Evolutionary conservation across 1,284 basidiomycete species (phyloP), one percentile per base, ranked within the genome.

Genomic region (Athelia sp.): DNA sequence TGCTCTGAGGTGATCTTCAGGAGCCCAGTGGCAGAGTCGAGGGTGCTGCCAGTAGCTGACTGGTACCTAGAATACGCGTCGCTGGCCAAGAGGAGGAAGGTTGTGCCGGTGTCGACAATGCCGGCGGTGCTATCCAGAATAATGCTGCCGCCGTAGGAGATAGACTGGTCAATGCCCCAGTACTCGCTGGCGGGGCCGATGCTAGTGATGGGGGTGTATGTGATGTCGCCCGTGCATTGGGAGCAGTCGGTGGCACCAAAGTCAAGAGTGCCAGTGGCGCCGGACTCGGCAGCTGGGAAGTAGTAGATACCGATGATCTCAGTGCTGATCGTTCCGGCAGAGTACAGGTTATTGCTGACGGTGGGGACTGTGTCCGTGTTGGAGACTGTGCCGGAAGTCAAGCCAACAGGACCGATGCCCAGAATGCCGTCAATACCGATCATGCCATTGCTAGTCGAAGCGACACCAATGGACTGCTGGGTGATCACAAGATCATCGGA

Each of bases 61-160:
- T 70, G 57, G 62, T 86, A 85, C 15, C 55, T 55, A 29, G 64
- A 56, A 67, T 78, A 82, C 3, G 76, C 82, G 56, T 82, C 79
- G 3, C 68, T 63, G 14, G 73, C 66, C 45, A 76, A 54, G 45
- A 69, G 56, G 19, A 75, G 53, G 31, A 76, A 64, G 17, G 68
- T 70, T 6, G 68, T 56, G 35, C 63, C 55, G 0, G 58, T 46
- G 43, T 68, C 64, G 23, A 68, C 47, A 31, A 69, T 64, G 24
- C 65, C 64, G 63, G 67, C 62, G 64, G 74, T 77, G 29, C 52
- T 58, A 2, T 64, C 45, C 50, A 85, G 62, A 48, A 82, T 78
- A 24, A 61, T 64, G 14, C 62, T 72, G 4, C 58, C 22, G 21
- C 79, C 78, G 54, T 80, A 34, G 21, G 19, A 44, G 24, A 46